These are phyloP conservation scores for Oryza nivara DNA, from an alignment of 176 grass and related monocot species.

Conservation along the genomic window DNA sequence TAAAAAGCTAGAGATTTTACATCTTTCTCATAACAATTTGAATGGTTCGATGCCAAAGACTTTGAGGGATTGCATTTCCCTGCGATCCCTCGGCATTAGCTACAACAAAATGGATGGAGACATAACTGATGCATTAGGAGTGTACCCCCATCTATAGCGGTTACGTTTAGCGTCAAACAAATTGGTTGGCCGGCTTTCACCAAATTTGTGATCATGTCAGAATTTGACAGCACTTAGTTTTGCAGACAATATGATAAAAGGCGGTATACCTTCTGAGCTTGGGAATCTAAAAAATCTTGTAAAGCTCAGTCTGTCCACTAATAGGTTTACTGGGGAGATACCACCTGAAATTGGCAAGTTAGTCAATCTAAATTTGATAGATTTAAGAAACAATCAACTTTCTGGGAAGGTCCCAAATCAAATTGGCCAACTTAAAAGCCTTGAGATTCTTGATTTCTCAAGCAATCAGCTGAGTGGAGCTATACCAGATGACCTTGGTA, in stretches of 20 bases:
- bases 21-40: conserved; percentile 4
- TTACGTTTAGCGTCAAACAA: not conserved
- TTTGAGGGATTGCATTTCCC: conserved; percentile 26
- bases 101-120: conserved; percentile 34
- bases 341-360: not conserved
- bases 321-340: conserved; percentile 5
- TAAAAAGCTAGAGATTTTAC: not conserved
- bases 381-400: conserved; percentile 2
- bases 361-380: not conserved
- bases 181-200: not conserved
- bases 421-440: not conserved
- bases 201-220: not conserved
- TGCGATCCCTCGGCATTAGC: conserved; percentile 1
- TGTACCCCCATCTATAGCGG: not conserved
- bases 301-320: not conserved
- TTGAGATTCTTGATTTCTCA: conserved; percentile 3
- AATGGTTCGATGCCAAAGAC: conserved; percentile 36
- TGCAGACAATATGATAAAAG: conserved; percentile 6
- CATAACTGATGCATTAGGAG: conserved; percentile 33
- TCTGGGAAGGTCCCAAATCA: conserved; percentile 2
- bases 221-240: not conserved
- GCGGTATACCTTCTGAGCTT: conserved; percentile 11
- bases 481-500: conserved; percentile 12
- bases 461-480: not conserved
- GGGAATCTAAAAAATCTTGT: not conserved